A percentile compares a stretch with the other conserved stretches of the same genome.
phyloP scores from a whole-genome alignment of 306 rosid species.

The Alnus rubra region DNA sequence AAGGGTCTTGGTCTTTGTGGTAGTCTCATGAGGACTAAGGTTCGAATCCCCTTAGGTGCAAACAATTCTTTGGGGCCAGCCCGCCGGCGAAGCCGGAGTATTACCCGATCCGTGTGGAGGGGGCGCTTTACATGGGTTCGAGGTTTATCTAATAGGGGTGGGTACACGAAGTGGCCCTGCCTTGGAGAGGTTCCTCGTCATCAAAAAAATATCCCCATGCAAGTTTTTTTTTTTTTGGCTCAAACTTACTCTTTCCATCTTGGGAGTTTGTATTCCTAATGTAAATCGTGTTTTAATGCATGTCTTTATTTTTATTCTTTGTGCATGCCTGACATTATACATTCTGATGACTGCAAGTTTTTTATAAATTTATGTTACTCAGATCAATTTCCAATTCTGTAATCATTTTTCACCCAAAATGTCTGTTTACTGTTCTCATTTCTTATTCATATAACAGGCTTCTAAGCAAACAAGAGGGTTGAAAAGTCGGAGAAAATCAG shows the following conservation, averaged over 20 bases:
- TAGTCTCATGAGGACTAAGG: too few species aligned
- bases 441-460: constrained; percentile 46
- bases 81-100: too few species aligned
- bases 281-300: not conserved
- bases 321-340: not conserved
- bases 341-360: not conserved
- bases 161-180: too few species aligned
- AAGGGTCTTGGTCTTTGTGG: too few species aligned
- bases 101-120: too few species aligned
- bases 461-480: constrained; percentile 43
- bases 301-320: not conserved
- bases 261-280: not conserved
- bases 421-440: constrained; percentile 14
- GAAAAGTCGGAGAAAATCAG: constrained; percentile 48
- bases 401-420: constrained; percentile 13
- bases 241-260: too few species aligned
- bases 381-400: constrained; percentile 5
- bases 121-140: too few species aligned
- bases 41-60: too few species aligned
- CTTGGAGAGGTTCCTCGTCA: too few species aligned
- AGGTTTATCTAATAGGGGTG: too few species aligned
- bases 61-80: too few species aligned
- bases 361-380: constrained; percentile 14
- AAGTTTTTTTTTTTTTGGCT: too few species aligned
- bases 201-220: not conserved